These are phyloP conservation scores for Paramyrothecium sp. DNA, from an alignment of 2,329 filamentous ascomycete species.

Conservation along the genomic window DNA sequence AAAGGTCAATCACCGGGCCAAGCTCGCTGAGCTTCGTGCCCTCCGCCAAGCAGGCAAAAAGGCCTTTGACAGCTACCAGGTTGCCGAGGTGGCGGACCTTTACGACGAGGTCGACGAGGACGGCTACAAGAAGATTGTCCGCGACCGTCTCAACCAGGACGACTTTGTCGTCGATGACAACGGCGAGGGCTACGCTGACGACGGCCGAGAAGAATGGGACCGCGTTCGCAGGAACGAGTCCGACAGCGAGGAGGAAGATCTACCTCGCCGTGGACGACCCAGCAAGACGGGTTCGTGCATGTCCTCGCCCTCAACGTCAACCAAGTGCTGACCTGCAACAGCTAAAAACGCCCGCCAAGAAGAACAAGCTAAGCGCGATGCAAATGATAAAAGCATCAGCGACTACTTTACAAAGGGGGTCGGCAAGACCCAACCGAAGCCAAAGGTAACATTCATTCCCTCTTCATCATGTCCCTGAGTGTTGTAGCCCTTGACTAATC, in stretches of 20 bases:
- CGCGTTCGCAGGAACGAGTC: constrained; percentile 67
- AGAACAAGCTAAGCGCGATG: constrained; percentile 80
- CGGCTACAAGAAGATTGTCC: constrained; percentile 93
- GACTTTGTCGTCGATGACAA: constrained; percentile 99
- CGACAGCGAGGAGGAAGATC: constrained; percentile 61
- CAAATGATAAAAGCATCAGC: constrained; percentile 86
- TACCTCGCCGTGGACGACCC: constrained; percentile 41
- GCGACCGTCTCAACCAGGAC: constrained; percentile 84
- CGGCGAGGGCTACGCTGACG: constrained; percentile 93
- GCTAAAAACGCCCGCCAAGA: constrained; percentile 87
- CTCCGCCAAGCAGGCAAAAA: constrained; percentile 89
- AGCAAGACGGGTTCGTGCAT: constrained; percentile 48
- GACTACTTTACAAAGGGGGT: constrained; percentile 89
- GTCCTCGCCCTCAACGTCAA: not conserved
- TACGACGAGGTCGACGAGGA: constrained; percentile 98
- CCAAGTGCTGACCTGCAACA: constrained; percentile 27
- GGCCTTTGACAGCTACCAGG: constrained; percentile 80
- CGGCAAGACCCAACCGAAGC: constrained; percentile 65
- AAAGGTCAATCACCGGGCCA: constrained; percentile 40
- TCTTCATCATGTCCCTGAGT: not conserved
- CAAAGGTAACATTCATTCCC: constrained; percentile 63
- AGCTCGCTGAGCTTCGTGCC: constrained; percentile 77
- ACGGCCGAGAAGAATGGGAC: constrained; percentile 94
- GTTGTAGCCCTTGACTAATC: not conserved
- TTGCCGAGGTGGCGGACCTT: constrained; percentile 78